A percentile compares a stretch with the other conserved stretches of the same genome.
These are phyloP conservation scores for Viola odorata DNA, from an alignment of 345 rosid species.

Conservation along the genomic window DNA sequence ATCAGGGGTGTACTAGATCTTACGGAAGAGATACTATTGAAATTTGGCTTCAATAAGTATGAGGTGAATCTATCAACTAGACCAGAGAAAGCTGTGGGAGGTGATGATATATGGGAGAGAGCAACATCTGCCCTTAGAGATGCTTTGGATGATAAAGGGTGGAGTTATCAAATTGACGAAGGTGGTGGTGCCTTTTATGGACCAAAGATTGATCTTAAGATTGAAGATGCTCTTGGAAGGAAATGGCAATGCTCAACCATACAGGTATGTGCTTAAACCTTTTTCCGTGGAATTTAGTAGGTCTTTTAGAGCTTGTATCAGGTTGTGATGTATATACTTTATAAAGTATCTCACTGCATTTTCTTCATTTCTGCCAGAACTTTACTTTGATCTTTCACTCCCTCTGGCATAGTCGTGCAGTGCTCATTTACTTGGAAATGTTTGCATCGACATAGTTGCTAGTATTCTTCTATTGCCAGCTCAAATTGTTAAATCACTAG, in stretches of 20 bases:
- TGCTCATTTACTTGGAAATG: background rate
- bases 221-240: conserved; percentile 94
- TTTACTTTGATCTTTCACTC: background rate
- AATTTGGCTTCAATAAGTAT: conserved; percentile 75
- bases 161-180: conserved; percentile 86
- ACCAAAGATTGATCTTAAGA: conserved; percentile 92
- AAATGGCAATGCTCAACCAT: conserved; percentile 99
- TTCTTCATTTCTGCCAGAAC: no score
- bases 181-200: conserved; percentile 99
- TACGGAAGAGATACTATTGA: conserved; percentile 72
- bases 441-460: background rate
- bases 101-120: conserved; percentile 86
- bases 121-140: conserved; percentile 76
- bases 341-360: background rate
- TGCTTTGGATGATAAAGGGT: conserved; percentile 88
- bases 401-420: background rate
- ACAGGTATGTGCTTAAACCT: conserved; percentile 44
- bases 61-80: conserved; percentile 94
- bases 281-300: background rate
- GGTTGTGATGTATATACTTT: background rate
- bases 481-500: no score
- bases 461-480: background rate
- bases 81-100: conserved; percentile 88
- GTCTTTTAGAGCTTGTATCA: background rate
- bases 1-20: conserved; percentile 90